Percentiles rank a stretch among this genome's conserved stretches.
Evolutionary conservation across 495 filamentous ascomycete species (phyloP).

Genomic region (Sabuloglossum arenarium): DNA sequence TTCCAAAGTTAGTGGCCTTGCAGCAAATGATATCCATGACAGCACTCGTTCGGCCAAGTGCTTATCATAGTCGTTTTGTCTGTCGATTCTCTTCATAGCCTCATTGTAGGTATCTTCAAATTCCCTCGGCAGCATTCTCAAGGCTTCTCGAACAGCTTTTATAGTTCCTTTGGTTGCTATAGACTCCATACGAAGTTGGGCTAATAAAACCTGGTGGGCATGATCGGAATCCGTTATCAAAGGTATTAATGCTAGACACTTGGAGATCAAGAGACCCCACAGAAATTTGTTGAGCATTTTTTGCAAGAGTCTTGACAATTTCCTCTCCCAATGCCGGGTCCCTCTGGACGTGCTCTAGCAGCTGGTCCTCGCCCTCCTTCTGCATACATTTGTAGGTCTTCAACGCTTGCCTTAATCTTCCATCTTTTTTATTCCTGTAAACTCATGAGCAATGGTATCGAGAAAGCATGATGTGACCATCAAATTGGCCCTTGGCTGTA

Average conservation of each 20-base stretch:
- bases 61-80: slow-evolving; percentile 13
- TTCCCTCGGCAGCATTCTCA: slow-evolving; percentile 16
- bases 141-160: slow-evolving; percentile 14
- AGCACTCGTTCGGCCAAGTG: slow-evolving; percentile 20
- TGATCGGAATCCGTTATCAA: slow-evolving; percentile 11
- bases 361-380: slow-evolving; percentile 6
- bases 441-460: slow-evolving; percentile 4
- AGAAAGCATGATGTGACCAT: slow-evolving; percentile 15
- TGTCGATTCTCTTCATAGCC: slow-evolving; percentile 23
- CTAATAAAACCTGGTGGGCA: slow-evolving; percentile 29
- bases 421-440: slow-evolving; percentile 5
- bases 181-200: slow-evolving; percentile 26
- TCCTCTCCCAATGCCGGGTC: slow-evolving; percentile 7
- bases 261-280: slow-evolving; percentile 10
- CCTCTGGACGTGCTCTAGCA: slow-evolving; percentile 7
- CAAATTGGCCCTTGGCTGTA: slow-evolving; percentile 8
- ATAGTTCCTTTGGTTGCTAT: slow-evolving; percentile 18
- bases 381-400: slow-evolving; percentile 17
- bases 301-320: slow-evolving; percentile 7
- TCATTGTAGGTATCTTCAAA: slow-evolving; percentile 21
- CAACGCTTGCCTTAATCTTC: slow-evolving; percentile 12
- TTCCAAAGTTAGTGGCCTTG: slow-evolving; percentile 17
- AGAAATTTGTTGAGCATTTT: slow-evolving; percentile 13
- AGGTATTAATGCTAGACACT: no score
- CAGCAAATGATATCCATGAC: slow-evolving; percentile 25